Evolutionary conservation across 1,284 basidiomycete genomes (phyloP).

Genomic region (Trametes polyzona): DNA sequence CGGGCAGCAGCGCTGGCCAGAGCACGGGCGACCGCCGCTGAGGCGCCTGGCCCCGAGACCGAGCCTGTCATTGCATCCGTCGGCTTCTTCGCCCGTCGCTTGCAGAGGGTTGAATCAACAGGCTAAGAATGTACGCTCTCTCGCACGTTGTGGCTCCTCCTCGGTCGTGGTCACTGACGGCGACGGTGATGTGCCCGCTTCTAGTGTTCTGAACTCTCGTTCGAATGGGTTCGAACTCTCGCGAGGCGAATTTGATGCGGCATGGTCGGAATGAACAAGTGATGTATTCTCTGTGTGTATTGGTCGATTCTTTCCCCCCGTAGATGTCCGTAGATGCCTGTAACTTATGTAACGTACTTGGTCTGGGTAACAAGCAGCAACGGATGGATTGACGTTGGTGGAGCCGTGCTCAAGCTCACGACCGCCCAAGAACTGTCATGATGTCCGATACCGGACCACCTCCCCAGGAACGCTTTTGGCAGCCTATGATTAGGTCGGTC

Average conservation of each 20-base stretch:
- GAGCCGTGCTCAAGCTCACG: no score
- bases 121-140: background rate
- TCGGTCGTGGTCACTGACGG: no score
- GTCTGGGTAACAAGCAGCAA: no score
- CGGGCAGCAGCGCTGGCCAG: background rate
- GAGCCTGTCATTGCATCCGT: slow-evolving; percentile 3
- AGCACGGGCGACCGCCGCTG: background rate
- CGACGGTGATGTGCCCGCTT: background rate
- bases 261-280: no score
- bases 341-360: background rate
- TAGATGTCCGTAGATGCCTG: background rate
- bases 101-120: background rate
- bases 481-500: no score
- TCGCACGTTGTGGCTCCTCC: background rate
- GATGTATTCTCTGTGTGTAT: background rate
- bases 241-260: no score
- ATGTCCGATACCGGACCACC: no score
- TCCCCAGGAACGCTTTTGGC: no score
- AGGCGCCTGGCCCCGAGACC: background rate
- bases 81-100: background rate
- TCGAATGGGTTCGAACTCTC: no score
- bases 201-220: background rate
- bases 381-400: no score
- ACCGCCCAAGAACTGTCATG: background rate
- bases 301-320: background rate